Percentiles rank a stretch among this genome's conserved stretches.
phyloP scores from a whole-genome alignment of 1,284 basidiomycete species.

The Ceratorhiza oryzae-sativae region DNA sequence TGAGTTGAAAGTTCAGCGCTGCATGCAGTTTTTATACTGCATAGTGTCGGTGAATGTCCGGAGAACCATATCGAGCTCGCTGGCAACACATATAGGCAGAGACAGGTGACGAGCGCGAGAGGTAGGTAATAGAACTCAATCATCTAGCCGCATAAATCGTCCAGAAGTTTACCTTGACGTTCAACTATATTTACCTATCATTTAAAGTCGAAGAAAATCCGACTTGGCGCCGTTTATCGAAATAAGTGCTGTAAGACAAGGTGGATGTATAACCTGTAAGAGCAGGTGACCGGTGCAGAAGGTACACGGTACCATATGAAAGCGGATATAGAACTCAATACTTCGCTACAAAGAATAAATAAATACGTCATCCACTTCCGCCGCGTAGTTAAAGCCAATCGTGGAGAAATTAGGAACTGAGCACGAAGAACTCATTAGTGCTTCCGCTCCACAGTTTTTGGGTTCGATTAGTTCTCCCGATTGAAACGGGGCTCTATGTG shows the following conservation, averaged over 20 bases:
- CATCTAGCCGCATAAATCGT: background rate
- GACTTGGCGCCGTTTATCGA: conserved; percentile 15
- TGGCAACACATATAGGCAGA: background rate
- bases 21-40: background rate
- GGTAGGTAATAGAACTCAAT: background rate
- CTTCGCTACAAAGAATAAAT: no score
- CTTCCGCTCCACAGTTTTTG: conserved; percentile 28
- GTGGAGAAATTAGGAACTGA: conserved; percentile 17
- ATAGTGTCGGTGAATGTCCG: background rate
- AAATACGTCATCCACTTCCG: background rate
- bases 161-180: background rate
- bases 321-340: no score
- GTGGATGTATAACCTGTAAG: background rate
- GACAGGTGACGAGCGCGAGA: background rate
- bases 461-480: conserved; percentile 19
- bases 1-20: background rate
- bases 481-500: background rate
- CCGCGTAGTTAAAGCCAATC: background rate
- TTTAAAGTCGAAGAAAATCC: conserved; percentile 12
- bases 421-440: background rate
- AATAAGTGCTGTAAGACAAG: background rate
- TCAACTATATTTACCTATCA: background rate
- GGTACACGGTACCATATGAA: background rate
- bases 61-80: background rate
- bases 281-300: conserved; percentile 21